phyloP scores from a whole-genome alignment of 129 eudicot genomes.

The Saussurea involucrata region DNA sequence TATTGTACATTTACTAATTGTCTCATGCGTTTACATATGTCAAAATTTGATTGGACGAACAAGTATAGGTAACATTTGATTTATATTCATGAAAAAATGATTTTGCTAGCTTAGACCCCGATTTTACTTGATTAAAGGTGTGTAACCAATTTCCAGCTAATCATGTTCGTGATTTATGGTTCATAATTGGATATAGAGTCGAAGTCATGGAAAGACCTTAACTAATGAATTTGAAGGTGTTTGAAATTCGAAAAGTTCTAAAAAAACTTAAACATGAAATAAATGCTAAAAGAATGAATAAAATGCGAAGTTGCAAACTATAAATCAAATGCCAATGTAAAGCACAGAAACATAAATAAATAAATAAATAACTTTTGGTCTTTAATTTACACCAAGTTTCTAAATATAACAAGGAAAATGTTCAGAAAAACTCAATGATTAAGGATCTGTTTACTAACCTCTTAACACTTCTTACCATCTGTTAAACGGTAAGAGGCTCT shows the following conservation, averaged over 20 bases:
- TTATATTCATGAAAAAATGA: no score
- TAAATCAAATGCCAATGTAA: background rate
- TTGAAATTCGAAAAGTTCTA: no score
- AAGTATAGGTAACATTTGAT: background rate
- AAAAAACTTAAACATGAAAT: background rate
- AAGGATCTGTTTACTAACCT: no score
- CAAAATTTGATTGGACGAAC: background rate
- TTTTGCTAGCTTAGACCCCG: background rate
- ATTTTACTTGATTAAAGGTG: background rate
- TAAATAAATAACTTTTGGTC: no score
- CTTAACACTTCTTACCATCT: no score
- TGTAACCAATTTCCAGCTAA: background rate
- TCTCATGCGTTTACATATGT: background rate
- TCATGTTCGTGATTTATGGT: background rate
- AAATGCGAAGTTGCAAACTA: no score
- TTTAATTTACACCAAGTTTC: no score
- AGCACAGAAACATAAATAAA: no score
- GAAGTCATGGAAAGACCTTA: no score
- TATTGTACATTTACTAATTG: background rate
- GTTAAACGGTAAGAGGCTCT: no score
- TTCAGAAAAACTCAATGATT: no score
- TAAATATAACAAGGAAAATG: no score
- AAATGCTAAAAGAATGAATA: background rate
- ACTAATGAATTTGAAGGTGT: background rate
- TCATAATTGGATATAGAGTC: background rate